A percentile compares a stretch with the other conserved stretches of the same genome.
phyloP scores from a whole-genome alignment of 1,284 basidiomycete species.

The Trichosporon ovoides region DNA sequence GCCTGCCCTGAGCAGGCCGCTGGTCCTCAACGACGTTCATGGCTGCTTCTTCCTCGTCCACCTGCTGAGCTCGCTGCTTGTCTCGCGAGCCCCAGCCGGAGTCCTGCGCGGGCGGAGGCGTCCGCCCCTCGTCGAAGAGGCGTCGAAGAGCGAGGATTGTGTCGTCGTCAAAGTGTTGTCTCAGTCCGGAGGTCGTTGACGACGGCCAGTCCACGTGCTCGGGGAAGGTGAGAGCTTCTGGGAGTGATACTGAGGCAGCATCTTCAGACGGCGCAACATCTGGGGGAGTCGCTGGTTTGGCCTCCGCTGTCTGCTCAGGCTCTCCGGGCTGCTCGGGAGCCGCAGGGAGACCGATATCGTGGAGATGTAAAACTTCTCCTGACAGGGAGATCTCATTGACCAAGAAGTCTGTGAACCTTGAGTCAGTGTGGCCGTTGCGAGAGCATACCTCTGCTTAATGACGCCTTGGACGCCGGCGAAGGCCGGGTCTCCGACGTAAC shows the following conservation, averaged over 20 bases:
- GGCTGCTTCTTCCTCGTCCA: slow-evolving; percentile 31
- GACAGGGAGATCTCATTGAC: slow-evolving; percentile 82
- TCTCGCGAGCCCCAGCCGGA: slow-evolving; percentile 50
- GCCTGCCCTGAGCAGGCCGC: slow-evolving; percentile 12
- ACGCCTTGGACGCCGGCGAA: slow-evolving; percentile 70
- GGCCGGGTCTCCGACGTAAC: slow-evolving; percentile 70
- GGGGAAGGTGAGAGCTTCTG: slow-evolving; percentile 25
- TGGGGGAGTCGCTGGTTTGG: background rate
- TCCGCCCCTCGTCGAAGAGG: slow-evolving; percentile 71
- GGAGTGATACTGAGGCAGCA: background rate
- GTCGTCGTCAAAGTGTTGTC: slow-evolving; percentile 60
- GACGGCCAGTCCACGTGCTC: slow-evolving; percentile 60
- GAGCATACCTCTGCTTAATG: slow-evolving; percentile 80
- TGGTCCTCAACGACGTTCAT: slow-evolving; percentile 31
- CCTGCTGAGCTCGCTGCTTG: slow-evolving; percentile 41
- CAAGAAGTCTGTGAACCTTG: slow-evolving; percentile 88
- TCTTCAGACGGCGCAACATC: background rate
- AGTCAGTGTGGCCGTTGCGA: background rate
- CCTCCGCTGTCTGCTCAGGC: background rate
- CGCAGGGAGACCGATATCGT: slow-evolving; percentile 55
- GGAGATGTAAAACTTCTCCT: slow-evolving; percentile 69
- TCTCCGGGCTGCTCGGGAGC: slow-evolving; percentile 37
- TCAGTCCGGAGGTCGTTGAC: slow-evolving; percentile 56
- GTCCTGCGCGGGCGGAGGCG: slow-evolving; percentile 55
- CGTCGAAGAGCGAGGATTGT: slow-evolving; percentile 61